Evolutionary conservation across 305 asterid genomes (phyloP).

Genomic region (Fraxinus latifolia): DNA sequence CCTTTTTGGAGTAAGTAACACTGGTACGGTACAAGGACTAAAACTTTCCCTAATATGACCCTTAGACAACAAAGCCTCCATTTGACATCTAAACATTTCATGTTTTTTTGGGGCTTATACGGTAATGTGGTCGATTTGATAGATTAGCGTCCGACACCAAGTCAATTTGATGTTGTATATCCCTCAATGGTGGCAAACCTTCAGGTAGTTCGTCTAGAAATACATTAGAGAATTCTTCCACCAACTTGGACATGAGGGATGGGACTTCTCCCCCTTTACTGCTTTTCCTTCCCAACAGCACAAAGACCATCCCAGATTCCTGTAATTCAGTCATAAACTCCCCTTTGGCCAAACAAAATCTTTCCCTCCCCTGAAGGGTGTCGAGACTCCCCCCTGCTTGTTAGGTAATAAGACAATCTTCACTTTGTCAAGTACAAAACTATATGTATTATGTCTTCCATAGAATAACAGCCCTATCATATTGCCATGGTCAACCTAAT

Average conservation of each 20-base stretch:
- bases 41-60: background rate
- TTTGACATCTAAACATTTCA: background rate
- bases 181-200: background rate
- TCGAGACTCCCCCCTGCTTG: too few relatives aligned
- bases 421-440: background rate
- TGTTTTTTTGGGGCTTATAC: background rate
- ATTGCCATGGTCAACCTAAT: background rate
- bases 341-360: too few relatives aligned
- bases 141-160: background rate
- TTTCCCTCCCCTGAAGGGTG: too few relatives aligned
- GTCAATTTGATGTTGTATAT: background rate
- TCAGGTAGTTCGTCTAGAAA: background rate
- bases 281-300: too few relatives aligned
- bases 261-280: background rate
- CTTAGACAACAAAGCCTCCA: background rate
- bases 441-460: background rate
- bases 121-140: background rate
- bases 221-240: background rate
- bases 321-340: too few relatives aligned
- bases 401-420: too few relatives aligned
- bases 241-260: too few relatives aligned
- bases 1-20: background rate
- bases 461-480: background rate
- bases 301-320: too few relatives aligned
- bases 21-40: background rate